Base-by-base conservation (phyloP, 306 rosid genomes). In the Hippophae tibetana region DNA sequence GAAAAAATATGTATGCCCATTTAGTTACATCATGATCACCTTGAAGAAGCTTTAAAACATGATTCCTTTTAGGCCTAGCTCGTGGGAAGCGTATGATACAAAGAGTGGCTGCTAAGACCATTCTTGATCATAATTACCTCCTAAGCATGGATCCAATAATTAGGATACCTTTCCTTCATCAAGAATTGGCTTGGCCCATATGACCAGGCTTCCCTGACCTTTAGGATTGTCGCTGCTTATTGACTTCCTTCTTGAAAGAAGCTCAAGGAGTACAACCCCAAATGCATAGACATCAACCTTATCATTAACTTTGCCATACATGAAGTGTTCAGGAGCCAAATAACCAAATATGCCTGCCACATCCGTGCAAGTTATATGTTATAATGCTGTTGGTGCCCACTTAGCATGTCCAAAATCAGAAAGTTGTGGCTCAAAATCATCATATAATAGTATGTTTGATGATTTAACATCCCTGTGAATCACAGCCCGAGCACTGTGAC, bases 381-480 rank as follows among this genome's bases (percentile, higher is more conserved):
- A 0, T 18, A 1, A 18, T 1, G 1, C 1, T 18, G 23, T 70
- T 55, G 94, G 76, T 52, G 95, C 90, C 90, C 86, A 86, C 77
- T 68, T 89, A 58, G 99, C 95, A 18, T 88, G 86, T 69, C 99
- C 97, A 68, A 93, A 93, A 81, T 93, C 99, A 73, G 94, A 93
- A 26, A 93, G 87, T 95, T 93, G 82, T 61, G 72, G 44, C 25
- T 18, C 23, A 75, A 46, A 62, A 54, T 18, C 23, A 1, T 1
- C 49, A 66, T 68, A 65, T 52, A 64, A 9, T 63, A 59, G 42
- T 40, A 62, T 18, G 51, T 23, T 58, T 69, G 25, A 68, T 93
- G 99, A 18, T 18, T 18, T 18, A 18, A 18, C 23, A 18, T 18
- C 23, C 23, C 1, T 18, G 1, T 18, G 23, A 58, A 93, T 84